These are phyloP conservation scores for Boeremia lycopersici DNA, from an alignment of 2,329 filamentous ascomycete genomes.

Conservation along the genomic window DNA sequence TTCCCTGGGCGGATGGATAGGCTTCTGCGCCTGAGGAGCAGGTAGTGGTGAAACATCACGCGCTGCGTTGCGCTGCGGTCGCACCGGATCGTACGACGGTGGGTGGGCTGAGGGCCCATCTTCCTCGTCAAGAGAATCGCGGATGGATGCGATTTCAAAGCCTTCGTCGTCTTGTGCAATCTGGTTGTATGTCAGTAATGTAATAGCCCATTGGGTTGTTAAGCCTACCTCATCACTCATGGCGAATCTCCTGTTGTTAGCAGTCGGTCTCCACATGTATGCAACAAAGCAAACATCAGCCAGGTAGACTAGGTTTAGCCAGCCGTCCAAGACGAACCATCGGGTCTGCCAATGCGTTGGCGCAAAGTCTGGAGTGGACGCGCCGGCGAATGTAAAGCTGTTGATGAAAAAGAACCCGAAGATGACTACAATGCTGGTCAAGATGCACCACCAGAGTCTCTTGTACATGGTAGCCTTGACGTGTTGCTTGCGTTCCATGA, in stretches of 20 bases:
- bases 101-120: constrained; percentile 52
- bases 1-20: constrained; percentile 58
- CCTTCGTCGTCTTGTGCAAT: constrained; percentile 98
- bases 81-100: constrained; percentile 50
- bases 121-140: constrained; percentile 72
- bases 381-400: constrained; percentile 90
- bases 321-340: constrained; percentile 97
- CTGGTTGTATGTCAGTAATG: constrained; percentile 50
- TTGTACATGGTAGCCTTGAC: constrained; percentile 96
- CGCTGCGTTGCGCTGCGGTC: constrained; percentile 32
- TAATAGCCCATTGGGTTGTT: background rate
- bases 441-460: constrained; percentile 97
- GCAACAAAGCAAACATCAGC: constrained; percentile 91
- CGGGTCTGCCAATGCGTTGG: constrained; percentile 96
- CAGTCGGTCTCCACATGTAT: constrained; percentile 95
- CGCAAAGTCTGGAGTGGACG: constrained; percentile 84
- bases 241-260: constrained; percentile 94
- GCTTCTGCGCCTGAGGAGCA: constrained; percentile 58
- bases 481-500: constrained; percentile 92
- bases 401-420: constrained; percentile 99
- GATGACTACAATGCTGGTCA: constrained; percentile 90
- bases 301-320: constrained; percentile 95
- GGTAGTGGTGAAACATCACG: constrained; percentile 58
- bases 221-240: constrained; percentile 88
- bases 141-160: constrained; percentile 94